Base-by-base conservation (phyloP, 1,139 yeast genomes). In the Candida tropicalis region DNA sequence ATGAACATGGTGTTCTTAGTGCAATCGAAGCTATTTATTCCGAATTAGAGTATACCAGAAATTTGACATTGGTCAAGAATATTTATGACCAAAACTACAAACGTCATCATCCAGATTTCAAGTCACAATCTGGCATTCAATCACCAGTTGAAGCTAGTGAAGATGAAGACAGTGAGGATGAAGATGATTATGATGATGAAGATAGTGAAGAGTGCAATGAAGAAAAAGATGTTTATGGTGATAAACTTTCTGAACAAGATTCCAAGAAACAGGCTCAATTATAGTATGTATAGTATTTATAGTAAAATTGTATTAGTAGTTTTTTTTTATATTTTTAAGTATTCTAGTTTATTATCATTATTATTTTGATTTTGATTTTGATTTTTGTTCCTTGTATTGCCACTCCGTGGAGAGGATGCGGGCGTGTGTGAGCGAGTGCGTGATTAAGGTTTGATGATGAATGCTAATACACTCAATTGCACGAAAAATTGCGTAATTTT, bases 11-110 rank as follows among this genome's bases (percentile, higher is more conserved):
- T 2, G 97, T 90, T 6, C 66, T 68, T 16, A 73, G 73, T 22
- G 98, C 98, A 0, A 81, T 91, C 39, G 84, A 81, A 46, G 67
- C 80, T 10, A 86, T 91, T 15, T 91, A 91, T 63, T 74, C 81
- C 1, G 90, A 90, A 51, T 62, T 90, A 62, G 93, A 84, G 43
- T 91, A 91, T 59, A 88, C 97, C 2, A 66, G 77, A 47, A 75
- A 72, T 42, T 64, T 78, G 45, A 52, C 43, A 16, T 34, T 37
- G 24, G 57, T 56, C 35, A 69, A 68, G 40, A 66, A 64, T 35
- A 54, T 55, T 35, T 53, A 60, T 43, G 62, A 59, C 44, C 62
- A 61, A 32, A 45, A 53, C 34, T 49, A 58, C 43, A 57, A 45
- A 45, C 46, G 50, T 22, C 58, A 56, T 32, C 59, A 58, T 45